Percentiles rank a stretch among this genome's conserved stretches.
Conservation (phyloP, 2,329 filamentous ascomycete genomes). For the Huntiella savannae region DNA sequence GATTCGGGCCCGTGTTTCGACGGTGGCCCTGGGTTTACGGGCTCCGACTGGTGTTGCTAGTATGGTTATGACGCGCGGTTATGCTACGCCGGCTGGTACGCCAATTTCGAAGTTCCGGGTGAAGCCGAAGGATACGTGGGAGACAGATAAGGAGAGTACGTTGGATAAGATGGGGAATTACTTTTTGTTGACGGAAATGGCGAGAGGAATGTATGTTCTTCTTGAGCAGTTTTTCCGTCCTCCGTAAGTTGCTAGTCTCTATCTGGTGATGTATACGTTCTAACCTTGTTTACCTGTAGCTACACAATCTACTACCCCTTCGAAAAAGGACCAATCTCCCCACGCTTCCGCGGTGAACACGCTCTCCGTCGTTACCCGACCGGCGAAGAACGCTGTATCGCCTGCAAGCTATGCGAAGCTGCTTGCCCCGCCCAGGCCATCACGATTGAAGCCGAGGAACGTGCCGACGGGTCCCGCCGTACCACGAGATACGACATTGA, state of each 20-base stretch:
- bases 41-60: not conserved
- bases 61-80: constrained; percentile 14
- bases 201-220: constrained; percentile 92
- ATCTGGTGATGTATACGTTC: not conserved
- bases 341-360: constrained; percentile 95
- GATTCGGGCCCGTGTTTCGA: too few species aligned
- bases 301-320: constrained; percentile 99
- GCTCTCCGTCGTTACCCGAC: constrained; percentile 90
- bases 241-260: constrained; percentile 47
- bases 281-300: constrained; percentile 25
- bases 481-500: constrained; percentile 98
- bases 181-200: constrained; percentile 91
- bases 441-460: constrained; percentile 97
- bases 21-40: not conserved
- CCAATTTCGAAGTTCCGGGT: constrained; percentile 69
- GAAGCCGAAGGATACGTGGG: constrained; percentile 55
- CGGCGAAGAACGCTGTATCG: constrained; percentile 96
- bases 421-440: constrained; percentile 96
- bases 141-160: constrained; percentile 56
- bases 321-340: constrained; percentile 96
- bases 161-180: constrained; percentile 78
- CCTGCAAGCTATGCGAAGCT: constrained; percentile 98
- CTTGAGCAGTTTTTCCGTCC: constrained; percentile 96
- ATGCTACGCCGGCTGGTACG: constrained; percentile 56
- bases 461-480: constrained; percentile 81